Evolutionary conservation across 768 basidiomycete species (phyloP), one percentile per base, ranked within the genome.

Genomic region (Panellus pusillus): DNA sequence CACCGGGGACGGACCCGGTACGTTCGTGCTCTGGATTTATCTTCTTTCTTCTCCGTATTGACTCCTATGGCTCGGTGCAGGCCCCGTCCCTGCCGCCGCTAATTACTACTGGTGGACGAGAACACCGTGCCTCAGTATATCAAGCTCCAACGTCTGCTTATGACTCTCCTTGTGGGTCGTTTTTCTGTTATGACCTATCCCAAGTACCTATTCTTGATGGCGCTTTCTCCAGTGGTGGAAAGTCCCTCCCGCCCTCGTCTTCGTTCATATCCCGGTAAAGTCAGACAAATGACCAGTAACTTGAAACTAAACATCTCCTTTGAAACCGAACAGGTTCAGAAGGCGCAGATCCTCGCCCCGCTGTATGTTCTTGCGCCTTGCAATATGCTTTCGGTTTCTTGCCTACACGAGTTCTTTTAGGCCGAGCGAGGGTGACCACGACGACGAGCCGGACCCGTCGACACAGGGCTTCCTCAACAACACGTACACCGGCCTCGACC

Each of bases 101-200:
- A 42, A 54, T 29, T 47, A 24, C n/a, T 54, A 54, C 35, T 54
- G 52, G 52, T 54, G 24, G 52, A 54, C 38, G 36, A 46, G 17
- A 47, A 37, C 11, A 47, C 37, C 8, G 52, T 54, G 4, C 52
- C 52, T 17, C 32, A 29, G 32, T 54, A 54, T 37, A 54, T 54
- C 31, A 35, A 47, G 27, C 36, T 13, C 8, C 52, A 54, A 27
- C 6, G 14, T 5, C 8, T 14, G 15, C 44, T 54, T 6, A 54
- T 54, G 52, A 15, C 6, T 6, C 27, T 17, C 4, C 20, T 47
- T 20, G 51, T 52, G 24, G 17, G 42, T 52, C 6, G 24, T 18
- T 40, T n/a, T 9, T 40, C n/a, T 9, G 2, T 18, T 8, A 2
- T 20, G 11, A 24, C 6, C 24, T 24, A 24, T 24, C 24, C 24